Base-by-base conservation (phyloP, 331 rosid species). In the Quercus phellos region DNA sequence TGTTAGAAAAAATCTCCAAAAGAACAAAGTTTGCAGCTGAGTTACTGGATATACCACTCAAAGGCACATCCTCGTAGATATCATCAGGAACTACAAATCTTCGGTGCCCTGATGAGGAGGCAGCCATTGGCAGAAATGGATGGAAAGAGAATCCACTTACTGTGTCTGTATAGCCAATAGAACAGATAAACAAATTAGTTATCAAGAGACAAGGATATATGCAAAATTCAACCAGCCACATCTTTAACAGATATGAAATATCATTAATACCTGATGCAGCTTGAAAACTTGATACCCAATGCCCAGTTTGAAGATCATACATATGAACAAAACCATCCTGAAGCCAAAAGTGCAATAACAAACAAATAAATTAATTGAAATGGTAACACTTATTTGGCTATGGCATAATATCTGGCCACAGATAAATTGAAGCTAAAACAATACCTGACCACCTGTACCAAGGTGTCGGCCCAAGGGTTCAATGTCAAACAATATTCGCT, bases 381-480 rank as follows among this genome's bases (percentile, higher is more conserved):
- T 54, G 26, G 43, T 64, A 70, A 70, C 46, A 34, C 42, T 66
- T 43, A 71, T 55, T 70, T 29, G 72, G 70, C 80, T 54, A 64
- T 55, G 18, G 34, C 56, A 51, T 80, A 55, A 27, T 72, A 78
- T 59, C 74, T 59, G 59, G 69, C 70, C 68, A 81, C 14, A 46
- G 16, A 58, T 72, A 50, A 29, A 73, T 43, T 67, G 68, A 82
- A 82, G 29, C 53, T 77, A 72, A 26, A 53, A 67, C n/a, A 35
- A 70, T 86, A 92, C 99, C 99, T 94, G 99, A 77, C 99, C 99
- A 64, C 99, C 99, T 2, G 99, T 89, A 74, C 94, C 92, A 78
- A 94, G 99, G 86, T 90, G 81, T 81, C 66, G 88, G 51, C 98
- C 98, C 42, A 83, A 89, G 76, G 97, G 97, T 85, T 92, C 99